These are phyloP conservation scores for Vararia minispora DNA, from an alignment of 768 basidiomycete species.

Conservation along the genomic window DNA sequence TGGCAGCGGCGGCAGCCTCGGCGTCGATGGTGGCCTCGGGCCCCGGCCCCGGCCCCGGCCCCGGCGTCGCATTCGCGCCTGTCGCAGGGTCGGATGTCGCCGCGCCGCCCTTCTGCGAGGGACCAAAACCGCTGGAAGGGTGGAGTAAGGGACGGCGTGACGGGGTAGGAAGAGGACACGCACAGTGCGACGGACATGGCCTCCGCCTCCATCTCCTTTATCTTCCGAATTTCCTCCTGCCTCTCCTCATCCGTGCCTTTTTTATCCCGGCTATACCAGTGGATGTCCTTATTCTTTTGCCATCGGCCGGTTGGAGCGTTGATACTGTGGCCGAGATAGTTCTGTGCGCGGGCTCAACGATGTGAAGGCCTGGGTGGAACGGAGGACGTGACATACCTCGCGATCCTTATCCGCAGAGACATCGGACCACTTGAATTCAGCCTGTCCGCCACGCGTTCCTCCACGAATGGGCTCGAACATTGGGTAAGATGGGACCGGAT, in stretches of 20 bases:
- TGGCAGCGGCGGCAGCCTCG: constrained; percentile 13
- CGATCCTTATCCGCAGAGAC: constrained; percentile 89
- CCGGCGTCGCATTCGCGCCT: constrained; percentile 22
- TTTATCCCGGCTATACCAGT: constrained; percentile 81
- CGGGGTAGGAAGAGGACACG: constrained; percentile 16
- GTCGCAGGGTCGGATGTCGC: constrained; percentile 14
- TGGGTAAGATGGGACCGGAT: neutral
- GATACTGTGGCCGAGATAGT: constrained; percentile 91
- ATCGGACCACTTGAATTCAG: constrained; percentile 86
- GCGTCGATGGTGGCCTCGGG: constrained; percentile 7
- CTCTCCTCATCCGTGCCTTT: constrained; percentile 33
- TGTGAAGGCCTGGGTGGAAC: neutral
- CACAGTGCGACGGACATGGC: constrained; percentile 75
- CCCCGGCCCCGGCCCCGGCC: constrained; percentile 3
- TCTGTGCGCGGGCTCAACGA: constrained; percentile 37
- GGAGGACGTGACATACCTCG: constrained; percentile 41
- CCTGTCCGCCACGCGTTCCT: constrained; percentile 86
- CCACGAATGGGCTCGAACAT: constrained; percentile 85
- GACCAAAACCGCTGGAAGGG: constrained; percentile 56
- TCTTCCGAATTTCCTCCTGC: constrained; percentile 60
- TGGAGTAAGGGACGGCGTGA: neutral
- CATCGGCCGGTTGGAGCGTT: constrained; percentile 93
- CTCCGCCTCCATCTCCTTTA: constrained; percentile 87
- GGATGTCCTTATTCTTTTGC: constrained; percentile 96
- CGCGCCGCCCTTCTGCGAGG: constrained; percentile 25